Conservation (phyloP, 495 filamentous ascomycete genomes). For the Xylaria sp. region DNA sequence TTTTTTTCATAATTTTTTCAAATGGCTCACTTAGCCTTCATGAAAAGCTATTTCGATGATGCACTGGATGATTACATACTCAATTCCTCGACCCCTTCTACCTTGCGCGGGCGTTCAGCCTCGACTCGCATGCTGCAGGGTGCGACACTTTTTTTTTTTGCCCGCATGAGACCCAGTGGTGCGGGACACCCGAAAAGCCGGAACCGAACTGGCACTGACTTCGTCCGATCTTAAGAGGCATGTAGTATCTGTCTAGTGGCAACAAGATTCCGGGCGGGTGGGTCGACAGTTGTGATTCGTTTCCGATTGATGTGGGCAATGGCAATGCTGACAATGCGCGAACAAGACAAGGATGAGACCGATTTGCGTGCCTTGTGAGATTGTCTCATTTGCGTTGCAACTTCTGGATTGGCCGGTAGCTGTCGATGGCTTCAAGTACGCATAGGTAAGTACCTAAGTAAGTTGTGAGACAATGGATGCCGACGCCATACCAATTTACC, state of each 20-base stretch:
- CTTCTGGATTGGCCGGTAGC: background rate
- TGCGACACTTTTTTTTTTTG: conserved; percentile 13
- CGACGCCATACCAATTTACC: background rate
- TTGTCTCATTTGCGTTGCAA: background rate
- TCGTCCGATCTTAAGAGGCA: background rate
- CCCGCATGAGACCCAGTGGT: conserved; percentile 16
- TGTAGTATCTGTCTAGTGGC: background rate
- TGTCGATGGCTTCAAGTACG: background rate
- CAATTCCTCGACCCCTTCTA: background rate
- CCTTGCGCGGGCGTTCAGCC: background rate
- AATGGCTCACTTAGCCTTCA: background rate
- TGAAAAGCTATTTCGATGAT: background rate
- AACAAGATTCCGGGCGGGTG: conserved; percentile 14
- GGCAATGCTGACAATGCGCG: background rate
- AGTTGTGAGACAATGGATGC: background rate
- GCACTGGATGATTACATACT: background rate
- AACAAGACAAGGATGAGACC: conserved; percentile 8
- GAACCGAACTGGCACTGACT: conserved; percentile 16
- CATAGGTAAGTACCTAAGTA: too few relatives aligned
- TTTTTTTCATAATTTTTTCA: too few relatives aligned
- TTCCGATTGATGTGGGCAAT: conserved; percentile 10
- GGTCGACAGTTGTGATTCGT: conserved; percentile 9
- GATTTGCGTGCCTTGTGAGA: background rate
- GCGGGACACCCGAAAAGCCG: conserved; percentile 17
- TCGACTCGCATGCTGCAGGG: conserved; percentile 16